phyloP scores from a whole-genome alignment of 2,329 filamentous ascomycete genomes.

The Shiraia sp. region DNA sequence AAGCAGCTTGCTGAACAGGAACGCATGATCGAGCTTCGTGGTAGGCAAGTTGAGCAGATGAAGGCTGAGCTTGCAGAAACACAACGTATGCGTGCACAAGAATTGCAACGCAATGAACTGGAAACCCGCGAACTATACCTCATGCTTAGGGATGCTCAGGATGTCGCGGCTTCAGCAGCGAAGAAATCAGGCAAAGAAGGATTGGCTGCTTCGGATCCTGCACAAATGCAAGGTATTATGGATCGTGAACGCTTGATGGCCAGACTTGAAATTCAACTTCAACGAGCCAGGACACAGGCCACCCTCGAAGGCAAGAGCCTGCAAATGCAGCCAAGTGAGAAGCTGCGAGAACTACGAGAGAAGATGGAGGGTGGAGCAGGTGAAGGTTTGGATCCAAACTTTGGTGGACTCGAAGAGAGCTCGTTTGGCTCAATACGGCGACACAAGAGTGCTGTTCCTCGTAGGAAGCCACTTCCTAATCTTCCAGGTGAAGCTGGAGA shows the following conservation, averaged over 20 bases:
- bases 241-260: conserved; percentile 93
- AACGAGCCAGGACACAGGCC: conserved; percentile 95
- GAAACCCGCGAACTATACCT: conserved; percentile 96
- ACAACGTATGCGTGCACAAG: conserved; percentile 83
- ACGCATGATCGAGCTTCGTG: conserved; percentile 86
- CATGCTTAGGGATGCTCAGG: conserved; percentile 96
- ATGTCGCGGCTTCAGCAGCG: conserved; percentile 90
- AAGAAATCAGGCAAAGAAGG: conserved; percentile 58
- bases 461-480: conserved; percentile 45
- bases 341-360: conserved; percentile 86
- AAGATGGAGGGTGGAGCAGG: conserved; percentile 75
- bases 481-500: conserved; percentile 40
- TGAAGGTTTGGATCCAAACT: conserved; percentile 50
- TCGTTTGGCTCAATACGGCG: conserved; percentile 60
- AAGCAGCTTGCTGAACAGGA: conserved; percentile 92
- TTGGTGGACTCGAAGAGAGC: conserved; percentile 66
- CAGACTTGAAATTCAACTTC: conserved; percentile 90
- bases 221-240: conserved; percentile 86
- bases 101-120: conserved; percentile 90
- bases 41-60: conserved; percentile 80
- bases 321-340: conserved; percentile 83
- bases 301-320: conserved; percentile 94
- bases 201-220: conserved; percentile 67
- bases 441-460: conserved; percentile 46
- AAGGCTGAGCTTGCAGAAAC: conserved; percentile 89